Conservation (phyloP, 1,284 basidiomycete species). For the Ganoderma boninense region DNA sequence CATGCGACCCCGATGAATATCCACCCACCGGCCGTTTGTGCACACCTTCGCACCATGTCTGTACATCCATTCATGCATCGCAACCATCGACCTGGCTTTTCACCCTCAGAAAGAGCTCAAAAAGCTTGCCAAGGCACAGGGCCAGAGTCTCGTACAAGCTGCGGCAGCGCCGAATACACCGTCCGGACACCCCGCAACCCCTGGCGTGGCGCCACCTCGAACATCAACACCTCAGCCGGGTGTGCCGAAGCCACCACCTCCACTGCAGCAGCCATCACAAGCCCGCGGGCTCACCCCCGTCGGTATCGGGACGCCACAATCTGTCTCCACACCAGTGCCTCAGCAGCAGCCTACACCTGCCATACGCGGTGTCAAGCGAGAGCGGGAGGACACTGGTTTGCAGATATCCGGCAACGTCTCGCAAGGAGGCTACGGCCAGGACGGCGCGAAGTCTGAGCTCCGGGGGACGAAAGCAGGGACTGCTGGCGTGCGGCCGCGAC, state of each 20-base stretch:
- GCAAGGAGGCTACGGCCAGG: slow-evolving; percentile 38
- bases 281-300: slow-evolving; percentile 44
- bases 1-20: background rate
- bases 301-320: slow-evolving; percentile 46
- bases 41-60: slow-evolving; percentile 9
- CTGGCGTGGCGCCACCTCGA: slow-evolving; percentile 34
- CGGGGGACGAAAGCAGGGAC: slow-evolving; percentile 49
- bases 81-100: background rate
- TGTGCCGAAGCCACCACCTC: slow-evolving; percentile 20
- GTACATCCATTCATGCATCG: background rate
- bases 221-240: slow-evolving; percentile 41
- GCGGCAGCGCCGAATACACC: slow-evolving; percentile 38
- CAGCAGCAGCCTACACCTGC: slow-evolving; percentile 32
- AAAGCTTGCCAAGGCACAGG: slow-evolving; percentile 70
- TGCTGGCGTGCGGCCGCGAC: slow-evolving; percentile 65
- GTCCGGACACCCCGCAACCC: slow-evolving; percentile 40
- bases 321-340: slow-evolving; percentile 45
- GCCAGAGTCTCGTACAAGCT: slow-evolving; percentile 44
- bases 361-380: slow-evolving; percentile 58
- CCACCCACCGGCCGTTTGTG: slow-evolving; percentile 26
- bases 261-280: slow-evolving; percentile 36
- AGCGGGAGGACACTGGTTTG: slow-evolving; percentile 39
- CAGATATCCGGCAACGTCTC: slow-evolving; percentile 38
- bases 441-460: slow-evolving; percentile 45
- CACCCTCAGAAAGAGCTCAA: slow-evolving; percentile 72